A percentile compares a stretch with the other conserved stretches of the same genome.
Evolutionary conservation across 2,329 filamentous ascomycete genomes (phyloP).

Genomic region (Thielaviopsis euricoi): DNA sequence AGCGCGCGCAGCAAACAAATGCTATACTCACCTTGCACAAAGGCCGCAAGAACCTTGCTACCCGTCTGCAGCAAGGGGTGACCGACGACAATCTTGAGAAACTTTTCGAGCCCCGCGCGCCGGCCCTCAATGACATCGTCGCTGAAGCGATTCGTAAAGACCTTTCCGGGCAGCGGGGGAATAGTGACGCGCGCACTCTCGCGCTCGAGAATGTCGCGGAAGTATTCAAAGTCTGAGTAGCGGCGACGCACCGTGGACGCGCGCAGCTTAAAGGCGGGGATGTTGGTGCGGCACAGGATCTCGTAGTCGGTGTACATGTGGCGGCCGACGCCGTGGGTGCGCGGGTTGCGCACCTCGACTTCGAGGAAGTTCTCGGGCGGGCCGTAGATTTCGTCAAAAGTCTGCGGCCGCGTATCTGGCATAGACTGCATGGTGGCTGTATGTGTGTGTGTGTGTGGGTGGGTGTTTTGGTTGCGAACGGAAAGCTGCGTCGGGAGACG

Average conservation of each 20-base stretch:
- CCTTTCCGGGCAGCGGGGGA: conserved; percentile 86
- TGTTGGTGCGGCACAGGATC: conserved; percentile 94
- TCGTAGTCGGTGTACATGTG: conserved; percentile 99
- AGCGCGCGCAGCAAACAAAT: neutral
- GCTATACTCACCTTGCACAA: conserved; percentile 65
- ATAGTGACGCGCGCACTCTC: conserved; percentile 91
- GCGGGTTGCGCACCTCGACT: conserved; percentile 90
- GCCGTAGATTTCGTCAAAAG: conserved; percentile 97
- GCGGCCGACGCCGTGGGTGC: conserved; percentile 85
- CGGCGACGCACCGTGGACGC: conserved; percentile 75
- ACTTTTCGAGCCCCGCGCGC: conserved; percentile 80
- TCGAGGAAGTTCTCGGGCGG: conserved; percentile 97
- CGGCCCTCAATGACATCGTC: conserved; percentile 97
- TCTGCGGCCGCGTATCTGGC: conserved; percentile 69
- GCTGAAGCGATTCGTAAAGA: conserved; percentile 94
- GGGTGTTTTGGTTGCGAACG: neutral
- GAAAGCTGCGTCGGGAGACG: too few relatives aligned
- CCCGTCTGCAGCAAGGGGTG: conserved; percentile 94
- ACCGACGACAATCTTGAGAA: conserved; percentile 92
- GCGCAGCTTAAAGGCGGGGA: conserved; percentile 94
- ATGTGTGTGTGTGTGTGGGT: neutral
- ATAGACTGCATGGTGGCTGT: conserved; percentile 42
- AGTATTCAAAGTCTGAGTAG: conserved; percentile 97
- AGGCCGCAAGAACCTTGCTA: conserved; percentile 87
- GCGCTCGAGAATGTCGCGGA: conserved; percentile 92